Conservation (phyloP, 306 rosid genomes). For the Vigna trinervia region DNA sequence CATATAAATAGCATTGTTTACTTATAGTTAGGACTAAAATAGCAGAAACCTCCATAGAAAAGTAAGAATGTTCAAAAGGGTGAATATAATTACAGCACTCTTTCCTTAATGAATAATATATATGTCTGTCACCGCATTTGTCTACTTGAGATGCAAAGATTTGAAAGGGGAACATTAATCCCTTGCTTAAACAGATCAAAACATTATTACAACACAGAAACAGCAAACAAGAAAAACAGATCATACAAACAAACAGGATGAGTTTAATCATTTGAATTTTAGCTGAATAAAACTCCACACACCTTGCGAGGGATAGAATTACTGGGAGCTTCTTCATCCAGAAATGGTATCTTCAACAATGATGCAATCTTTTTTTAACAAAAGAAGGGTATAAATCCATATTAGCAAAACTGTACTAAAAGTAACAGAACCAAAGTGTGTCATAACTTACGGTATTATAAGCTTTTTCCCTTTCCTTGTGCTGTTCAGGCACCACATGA, state of each 20-base stretch:
- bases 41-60: neutral
- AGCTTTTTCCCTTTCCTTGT: slow-evolving; percentile 86
- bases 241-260: slow-evolving; percentile 11
- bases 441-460: slow-evolving; percentile 76
- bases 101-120: slow-evolving; percentile 27
- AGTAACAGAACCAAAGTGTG: slow-evolving; percentile 20
- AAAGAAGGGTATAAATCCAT: neutral
- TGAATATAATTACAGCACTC: slow-evolving; percentile 5
- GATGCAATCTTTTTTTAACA: slow-evolving; percentile 65
- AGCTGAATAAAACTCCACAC: slow-evolving; percentile 38
- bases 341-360: slow-evolving; percentile 78
- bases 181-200: slow-evolving; percentile 17
- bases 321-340: slow-evolving; percentile 82
- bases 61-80: slow-evolving; percentile 10
- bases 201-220: slow-evolving; percentile 10
- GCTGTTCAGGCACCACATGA: slow-evolving; percentile 70
- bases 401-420: slow-evolving; percentile 18
- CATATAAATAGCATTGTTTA: slow-evolving; percentile 5
- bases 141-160: slow-evolving; percentile 21
- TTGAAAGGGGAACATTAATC: slow-evolving; percentile 13
- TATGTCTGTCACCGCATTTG: slow-evolving; percentile 13
- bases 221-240: slow-evolving; percentile 37
- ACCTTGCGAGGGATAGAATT: slow-evolving; percentile 91
- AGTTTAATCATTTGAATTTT: slow-evolving; percentile 40
- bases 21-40: slow-evolving; percentile 3